Evolutionary conservation across 257 asterid species (phyloP), one percentile per base, ranked within the genome.

Genomic region (Mitragyna speciosa): DNA sequence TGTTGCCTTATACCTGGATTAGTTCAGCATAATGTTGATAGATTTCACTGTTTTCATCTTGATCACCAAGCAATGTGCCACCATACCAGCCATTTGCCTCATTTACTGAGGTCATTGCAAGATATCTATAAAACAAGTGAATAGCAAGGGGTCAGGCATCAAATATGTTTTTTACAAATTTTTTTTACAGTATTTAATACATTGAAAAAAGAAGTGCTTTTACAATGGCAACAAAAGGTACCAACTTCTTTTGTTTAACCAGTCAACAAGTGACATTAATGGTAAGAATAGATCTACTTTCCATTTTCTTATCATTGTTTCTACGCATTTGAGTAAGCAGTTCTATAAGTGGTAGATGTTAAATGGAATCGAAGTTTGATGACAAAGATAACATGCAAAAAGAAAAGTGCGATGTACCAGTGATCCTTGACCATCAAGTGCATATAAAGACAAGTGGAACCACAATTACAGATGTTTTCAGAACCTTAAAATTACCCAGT

Each of bases 1-100:
- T 61, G 70, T 31, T 45, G 19, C 49, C 72, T 41, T 39, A 43
- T 85, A 96, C 99, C 96, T 96, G 97, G 84, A 91, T 89, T 76
- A 96, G 96, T 87, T 90, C 91, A 49, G 99, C 97, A 85, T 96
- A 96, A 82, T 94, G 98, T 84, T 81, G 92, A 86, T 88, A 96
- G 83, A 93, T 90, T 76, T 86, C 92, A 64, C 96, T 92, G 89
- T 48, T 89, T 81, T 94, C 98, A 66, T 94, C 97, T 87, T 87
- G 97, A 87, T 92, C 98, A 26, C 97, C 99, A 75, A 96, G 89
- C 83, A 96, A 84, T 11, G 95, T 88, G 68, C 99, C 98, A 4
- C 99, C 98, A 78, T 90, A 96, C 99, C 99, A 96, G 78, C 98
- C 98, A 85, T 91, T 92, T 61, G 95, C 83, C 87, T 94, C 97